phyloP scores from a whole-genome alignment of 257 asterid genomes.

The Solanum medicagineum region DNA sequence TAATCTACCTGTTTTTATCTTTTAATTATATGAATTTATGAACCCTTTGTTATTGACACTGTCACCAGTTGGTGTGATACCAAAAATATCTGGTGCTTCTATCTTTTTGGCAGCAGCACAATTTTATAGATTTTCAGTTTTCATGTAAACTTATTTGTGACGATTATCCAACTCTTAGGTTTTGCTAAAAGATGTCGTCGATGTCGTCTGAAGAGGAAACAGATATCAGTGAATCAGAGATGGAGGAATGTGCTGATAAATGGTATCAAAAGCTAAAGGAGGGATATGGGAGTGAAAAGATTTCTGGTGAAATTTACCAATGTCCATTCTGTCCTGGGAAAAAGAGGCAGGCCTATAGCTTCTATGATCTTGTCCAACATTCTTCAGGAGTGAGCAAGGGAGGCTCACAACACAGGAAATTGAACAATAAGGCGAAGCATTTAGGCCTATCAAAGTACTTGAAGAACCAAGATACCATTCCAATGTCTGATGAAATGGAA shows the following conservation, averaged over 20 bases:
- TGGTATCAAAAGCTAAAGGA: slow-evolving; percentile 31
- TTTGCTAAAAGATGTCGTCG: slow-evolving; percentile 27
- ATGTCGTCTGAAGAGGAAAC: slow-evolving; percentile 52
- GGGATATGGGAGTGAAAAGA: slow-evolving; percentile 12
- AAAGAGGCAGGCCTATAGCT: slow-evolving; percentile 32
- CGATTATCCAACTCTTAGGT: neutral
- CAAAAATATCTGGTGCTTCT: neutral
- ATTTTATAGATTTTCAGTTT: neutral
- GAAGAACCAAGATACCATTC: neutral
- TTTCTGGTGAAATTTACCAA: slow-evolving; percentile 17
- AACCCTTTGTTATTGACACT: neutral
- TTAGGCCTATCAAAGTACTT: neutral
- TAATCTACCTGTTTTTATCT: neutral
- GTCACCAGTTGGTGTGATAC: neutral
- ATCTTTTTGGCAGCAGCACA: neutral
- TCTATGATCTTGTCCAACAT: slow-evolving; percentile 43
- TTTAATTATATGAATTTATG: neutral
- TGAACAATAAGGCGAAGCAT: slow-evolving; percentile 28
- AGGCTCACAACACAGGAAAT: slow-evolving; percentile 24
- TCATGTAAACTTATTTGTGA: neutral
- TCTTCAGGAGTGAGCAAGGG: slow-evolving; percentile 33
- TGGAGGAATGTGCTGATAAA: slow-evolving; percentile 41
- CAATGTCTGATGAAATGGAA: neutral
- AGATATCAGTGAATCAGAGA: slow-evolving; percentile 50
- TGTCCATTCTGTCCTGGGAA: slow-evolving; percentile 63